phyloP scores from a whole-genome alignment of 2,329 filamentous ascomycete species.

The Cladosporium halotolerans region DNA sequence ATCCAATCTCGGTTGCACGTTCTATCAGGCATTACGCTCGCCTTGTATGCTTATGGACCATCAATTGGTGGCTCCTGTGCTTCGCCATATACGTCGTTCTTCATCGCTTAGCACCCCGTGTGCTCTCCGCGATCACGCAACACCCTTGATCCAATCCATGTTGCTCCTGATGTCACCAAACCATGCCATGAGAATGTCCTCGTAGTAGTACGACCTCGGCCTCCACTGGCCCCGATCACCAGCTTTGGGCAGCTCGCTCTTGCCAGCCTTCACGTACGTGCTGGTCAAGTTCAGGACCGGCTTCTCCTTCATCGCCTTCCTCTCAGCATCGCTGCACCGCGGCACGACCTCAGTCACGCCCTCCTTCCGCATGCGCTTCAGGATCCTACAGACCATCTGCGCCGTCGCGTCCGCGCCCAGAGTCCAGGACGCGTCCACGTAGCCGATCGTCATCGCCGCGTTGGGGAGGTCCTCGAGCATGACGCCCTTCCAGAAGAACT shows the following conservation, averaged over 20 bases:
- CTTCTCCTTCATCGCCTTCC: conserved; percentile 34
- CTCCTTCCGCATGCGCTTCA: conserved; percentile 45
- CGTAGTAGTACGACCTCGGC: conserved; percentile 39
- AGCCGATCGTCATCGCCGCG: conserved; percentile 52
- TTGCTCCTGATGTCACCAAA: conserved; percentile 38
- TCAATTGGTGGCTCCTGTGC: too few species aligned
- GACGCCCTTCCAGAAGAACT: conserved; percentile 54
- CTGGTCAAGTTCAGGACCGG: conserved; percentile 42
- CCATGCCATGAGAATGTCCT: conserved; percentile 38
- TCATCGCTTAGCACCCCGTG: too few species aligned
- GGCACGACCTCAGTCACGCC: conserved; percentile 42
- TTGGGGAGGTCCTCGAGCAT: conserved; percentile 62
- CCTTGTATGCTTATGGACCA: too few species aligned
- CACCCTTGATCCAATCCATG: conserved; percentile 30
- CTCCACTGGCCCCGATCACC: conserved; percentile 41
- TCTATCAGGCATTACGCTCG: too few species aligned
- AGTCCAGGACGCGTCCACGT: conserved; percentile 57
- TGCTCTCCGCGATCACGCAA: not conserved
- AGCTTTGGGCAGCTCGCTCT: conserved; percentile 41
- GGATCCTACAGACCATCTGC: conserved; percentile 44
- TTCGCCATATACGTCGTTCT: too few species aligned
- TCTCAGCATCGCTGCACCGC: conserved; percentile 30
- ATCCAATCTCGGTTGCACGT: too few species aligned
- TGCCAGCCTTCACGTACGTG: conserved; percentile 46
- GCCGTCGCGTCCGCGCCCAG: conserved; percentile 53